Evolutionary conservation across 2,329 filamentous ascomycete species (phyloP).

Genomic region (Fusarium zealandicum): DNA sequence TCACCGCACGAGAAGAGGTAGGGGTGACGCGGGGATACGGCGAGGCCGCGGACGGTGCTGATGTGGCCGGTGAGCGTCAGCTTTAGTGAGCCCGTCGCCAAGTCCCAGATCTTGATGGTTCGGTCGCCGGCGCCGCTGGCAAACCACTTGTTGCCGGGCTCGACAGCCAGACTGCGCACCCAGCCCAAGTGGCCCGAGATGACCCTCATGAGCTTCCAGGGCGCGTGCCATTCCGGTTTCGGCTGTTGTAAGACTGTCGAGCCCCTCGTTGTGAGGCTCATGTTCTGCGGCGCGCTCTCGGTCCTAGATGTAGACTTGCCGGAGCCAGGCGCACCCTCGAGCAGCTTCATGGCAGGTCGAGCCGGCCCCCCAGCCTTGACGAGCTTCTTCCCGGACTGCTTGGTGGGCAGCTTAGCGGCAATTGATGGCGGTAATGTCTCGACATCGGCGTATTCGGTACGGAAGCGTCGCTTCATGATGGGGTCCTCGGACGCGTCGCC

Average conservation of each 20-base stretch:
- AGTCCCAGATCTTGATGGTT: constrained; percentile 98
- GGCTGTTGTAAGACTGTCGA: constrained; percentile 50
- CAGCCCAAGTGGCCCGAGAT: constrained; percentile 96
- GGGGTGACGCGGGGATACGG: constrained; percentile 90
- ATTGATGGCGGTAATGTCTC: constrained; percentile 79
- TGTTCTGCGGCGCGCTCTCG: constrained; percentile 39
- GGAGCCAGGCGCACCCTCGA: constrained; percentile 48
- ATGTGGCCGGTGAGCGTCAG: constrained; percentile 94
- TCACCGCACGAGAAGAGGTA: constrained; percentile 98
- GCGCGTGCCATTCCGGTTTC: constrained; percentile 94
- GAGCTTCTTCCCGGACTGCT: constrained; percentile 44
- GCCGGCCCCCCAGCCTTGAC: constrained; percentile 58
- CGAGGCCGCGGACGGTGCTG: constrained; percentile 88
- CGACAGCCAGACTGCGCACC: constrained; percentile 88
- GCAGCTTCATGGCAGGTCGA: constrained; percentile 48
- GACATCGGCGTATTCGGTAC: constrained; percentile 79
- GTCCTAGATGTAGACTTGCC: constrained; percentile 43
- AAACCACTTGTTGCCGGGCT: constrained; percentile 98
- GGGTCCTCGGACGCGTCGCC: constrained; percentile 47
- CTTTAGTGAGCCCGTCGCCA: constrained; percentile 83
- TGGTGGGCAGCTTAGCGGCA: constrained; percentile 76
- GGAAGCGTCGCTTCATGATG: constrained; percentile 59
- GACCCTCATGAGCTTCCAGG: constrained; percentile 98
- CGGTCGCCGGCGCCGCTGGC: constrained; percentile 93
- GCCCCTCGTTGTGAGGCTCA: constrained; percentile 45